Evolutionary conservation across 768 basidiomycete genomes (phyloP).

Genomic region (Serendipita sp.): DNA sequence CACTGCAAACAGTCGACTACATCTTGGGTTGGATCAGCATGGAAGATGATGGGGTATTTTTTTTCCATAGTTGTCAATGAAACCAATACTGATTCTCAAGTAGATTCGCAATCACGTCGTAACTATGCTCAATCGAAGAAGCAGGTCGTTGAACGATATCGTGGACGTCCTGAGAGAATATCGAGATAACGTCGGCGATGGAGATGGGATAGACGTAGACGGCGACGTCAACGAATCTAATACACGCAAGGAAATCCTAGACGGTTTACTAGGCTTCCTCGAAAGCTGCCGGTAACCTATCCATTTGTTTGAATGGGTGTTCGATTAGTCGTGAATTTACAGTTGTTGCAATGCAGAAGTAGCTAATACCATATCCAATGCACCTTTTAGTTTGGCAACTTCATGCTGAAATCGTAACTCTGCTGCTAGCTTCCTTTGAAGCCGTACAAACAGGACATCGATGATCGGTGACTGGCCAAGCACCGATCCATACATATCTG

Average conservation of each 20-base stretch:
- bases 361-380: conserved; percentile 79
- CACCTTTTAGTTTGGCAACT: conserved; percentile 65
- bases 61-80: conserved; percentile 1
- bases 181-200: conserved; percentile 56
- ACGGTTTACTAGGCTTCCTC: conserved; percentile 50
- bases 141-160: conserved; percentile 53
- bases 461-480: conserved; percentile 91
- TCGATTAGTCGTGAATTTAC: conserved; percentile 7
- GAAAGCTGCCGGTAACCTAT: conserved; percentile 17
- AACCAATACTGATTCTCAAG: not conserved
- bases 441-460: conserved; percentile 65
- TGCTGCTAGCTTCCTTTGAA: conserved; percentile 68
- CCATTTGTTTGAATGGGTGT: not conserved
- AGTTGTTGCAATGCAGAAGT: conserved; percentile 27
- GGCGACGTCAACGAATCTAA: conserved; percentile 26
- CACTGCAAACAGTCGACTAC: conserved; percentile 83
- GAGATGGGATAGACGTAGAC: conserved; percentile 21
- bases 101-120: conserved; percentile 66
- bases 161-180: conserved; percentile 55
- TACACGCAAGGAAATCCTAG: conserved; percentile 53
- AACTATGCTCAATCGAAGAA: conserved; percentile 62
- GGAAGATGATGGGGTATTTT: conserved; percentile 92
- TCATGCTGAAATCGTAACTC: conserved; percentile 85
- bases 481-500: conserved; percentile 84
- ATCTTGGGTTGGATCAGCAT: conserved; percentile 89